phyloP scores from a whole-genome alignment of 2,329 filamentous ascomycete genomes.

The Piedraia hortae region DNA sequence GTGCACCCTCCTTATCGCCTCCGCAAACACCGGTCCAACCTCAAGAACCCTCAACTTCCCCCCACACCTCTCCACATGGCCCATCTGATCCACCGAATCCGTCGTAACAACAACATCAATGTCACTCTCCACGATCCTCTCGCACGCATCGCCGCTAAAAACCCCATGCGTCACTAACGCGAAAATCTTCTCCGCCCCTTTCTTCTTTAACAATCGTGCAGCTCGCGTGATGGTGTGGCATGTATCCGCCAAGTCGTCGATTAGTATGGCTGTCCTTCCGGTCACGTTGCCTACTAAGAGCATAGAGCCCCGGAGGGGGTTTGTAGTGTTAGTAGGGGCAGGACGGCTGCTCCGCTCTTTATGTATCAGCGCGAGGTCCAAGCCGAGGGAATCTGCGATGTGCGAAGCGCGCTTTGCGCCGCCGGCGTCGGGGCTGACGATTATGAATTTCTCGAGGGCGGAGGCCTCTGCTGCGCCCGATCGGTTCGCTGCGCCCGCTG shows the following conservation, averaged over 20 bases:
- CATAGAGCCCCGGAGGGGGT: too few species aligned
- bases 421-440: conserved; percentile 88
- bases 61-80: conserved; percentile 44
- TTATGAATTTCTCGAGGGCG: conserved; percentile 25
- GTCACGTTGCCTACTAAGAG: conserved; percentile 77
- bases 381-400: conserved; percentile 75
- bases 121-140: conserved; percentile 74
- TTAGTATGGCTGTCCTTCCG: conserved; percentile 58
- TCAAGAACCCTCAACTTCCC: conserved; percentile 72
- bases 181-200: conserved; percentile 67
- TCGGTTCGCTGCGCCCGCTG: too few species aligned
- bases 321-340: too few species aligned
- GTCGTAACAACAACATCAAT: conserved; percentile 72
- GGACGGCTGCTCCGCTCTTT: too few species aligned
- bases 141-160: conserved; percentile 80
- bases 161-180: conserved; percentile 87
- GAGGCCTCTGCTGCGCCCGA: too few species aligned
- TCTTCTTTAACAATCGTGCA: conserved; percentile 86
- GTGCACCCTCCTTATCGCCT: conserved; percentile 84
- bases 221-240: conserved; percentile 92
- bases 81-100: conserved; percentile 74
- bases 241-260: conserved; percentile 87
- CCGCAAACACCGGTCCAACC: conserved; percentile 66
- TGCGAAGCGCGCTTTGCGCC: conserved; percentile 88
- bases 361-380: conserved; percentile 94